These are phyloP conservation scores for Colletotrichum sp. DNA, from an alignment of 2,329 filamentous ascomycete species.

Conservation along the genomic window DNA sequence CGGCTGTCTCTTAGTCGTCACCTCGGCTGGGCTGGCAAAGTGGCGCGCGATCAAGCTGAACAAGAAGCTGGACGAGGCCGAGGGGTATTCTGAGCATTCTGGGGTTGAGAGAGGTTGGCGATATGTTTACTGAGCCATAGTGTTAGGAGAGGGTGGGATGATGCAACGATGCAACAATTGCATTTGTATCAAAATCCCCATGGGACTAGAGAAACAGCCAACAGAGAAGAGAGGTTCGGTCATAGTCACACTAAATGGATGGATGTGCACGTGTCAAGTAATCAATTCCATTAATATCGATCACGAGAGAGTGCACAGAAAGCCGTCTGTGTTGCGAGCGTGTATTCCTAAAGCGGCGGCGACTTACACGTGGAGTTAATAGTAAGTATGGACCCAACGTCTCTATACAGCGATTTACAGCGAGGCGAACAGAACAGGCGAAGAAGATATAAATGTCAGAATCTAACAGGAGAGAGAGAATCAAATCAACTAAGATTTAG, in stretches of 20 bases:
- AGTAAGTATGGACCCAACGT: not conserved
- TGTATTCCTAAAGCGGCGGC: not conserved
- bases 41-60: conserved; percentile 26
- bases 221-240: not conserved
- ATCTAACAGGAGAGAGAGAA: too few relatives aligned
- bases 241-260: not conserved
- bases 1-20: conserved; percentile 70
- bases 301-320: not conserved
- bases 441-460: not conserved
- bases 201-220: not conserved
- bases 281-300: not conserved
- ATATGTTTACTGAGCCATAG: not conserved
- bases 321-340: not conserved
- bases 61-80: conserved; percentile 28
- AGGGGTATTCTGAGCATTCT: conserved; percentile 26
- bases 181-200: not conserved
- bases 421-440: not conserved
- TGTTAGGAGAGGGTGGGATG: not conserved
- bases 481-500: not conserved
- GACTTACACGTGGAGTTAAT: not conserved
- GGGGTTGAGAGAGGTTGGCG: conserved; percentile 27
- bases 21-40: conserved; percentile 22
- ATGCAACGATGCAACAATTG: not conserved
- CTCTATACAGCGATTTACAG: not conserved
- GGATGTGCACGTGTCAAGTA: not conserved